Conservation (phyloP, 2,329 filamentous ascomycete species). For the Arthrobotrys entomopaga region DNA sequence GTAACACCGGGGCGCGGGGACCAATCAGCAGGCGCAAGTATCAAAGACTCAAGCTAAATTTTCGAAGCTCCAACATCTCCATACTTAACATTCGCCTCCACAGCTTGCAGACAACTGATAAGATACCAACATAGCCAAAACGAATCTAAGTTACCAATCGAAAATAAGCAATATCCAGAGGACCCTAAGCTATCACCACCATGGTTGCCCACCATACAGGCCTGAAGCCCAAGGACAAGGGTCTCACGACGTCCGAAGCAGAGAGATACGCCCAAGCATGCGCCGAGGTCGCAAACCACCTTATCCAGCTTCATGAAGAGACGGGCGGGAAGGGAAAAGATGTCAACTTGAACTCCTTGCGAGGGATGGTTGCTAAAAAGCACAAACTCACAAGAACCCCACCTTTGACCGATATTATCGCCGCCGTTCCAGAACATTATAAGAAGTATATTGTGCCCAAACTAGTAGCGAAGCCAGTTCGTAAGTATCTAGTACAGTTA, state of each 20-base stretch:
- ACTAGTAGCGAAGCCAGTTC: conserved; percentile 94
- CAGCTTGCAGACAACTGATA: not conserved
- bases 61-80: conserved; percentile 7
- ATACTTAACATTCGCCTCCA: not conserved
- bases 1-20: not conserved
- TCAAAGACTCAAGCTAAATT: conserved; percentile 15
- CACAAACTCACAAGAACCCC: conserved; percentile 88
- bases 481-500: conserved; percentile 65
- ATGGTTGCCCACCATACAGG: conserved; percentile 53
- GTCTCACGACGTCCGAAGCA: conserved; percentile 84
- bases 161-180: not conserved
- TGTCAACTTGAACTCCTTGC: conserved; percentile 89
- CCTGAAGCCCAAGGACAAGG: conserved; percentile 70
- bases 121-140: not conserved
- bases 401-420: conserved; percentile 94
- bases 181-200: conserved; percentile 56
- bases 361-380: conserved; percentile 89
- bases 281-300: conserved; percentile 89
- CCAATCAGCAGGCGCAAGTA: not conserved
- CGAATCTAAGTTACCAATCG: not conserved
- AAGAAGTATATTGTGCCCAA: conserved; percentile 99
- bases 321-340: conserved; percentile 79
- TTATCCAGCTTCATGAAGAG: conserved; percentile 95
- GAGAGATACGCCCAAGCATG: conserved; percentile 94
- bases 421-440: conserved; percentile 98